Evolutionary conservation across 1,284 basidiomycete species (phyloP), one percentile per base, ranked within the genome.

Genomic region (Pascua sp.): DNA sequence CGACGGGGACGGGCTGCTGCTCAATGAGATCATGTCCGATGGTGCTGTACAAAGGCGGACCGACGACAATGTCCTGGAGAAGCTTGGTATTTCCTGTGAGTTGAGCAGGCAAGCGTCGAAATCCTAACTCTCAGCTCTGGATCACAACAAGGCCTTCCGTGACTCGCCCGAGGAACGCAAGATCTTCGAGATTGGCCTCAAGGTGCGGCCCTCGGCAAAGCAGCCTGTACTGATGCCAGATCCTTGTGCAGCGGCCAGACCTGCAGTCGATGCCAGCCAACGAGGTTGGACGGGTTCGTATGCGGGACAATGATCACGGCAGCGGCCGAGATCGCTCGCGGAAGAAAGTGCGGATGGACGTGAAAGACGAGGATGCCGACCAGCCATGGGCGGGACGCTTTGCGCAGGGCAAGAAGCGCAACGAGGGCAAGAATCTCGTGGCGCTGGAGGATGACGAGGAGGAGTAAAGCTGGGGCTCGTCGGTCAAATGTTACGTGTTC

Each of bases 151-250:
- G 5, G 71, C 67, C 0, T 73, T 76, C 51, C 54, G 58, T 4
- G 71, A 76, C 46, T 74, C 72, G 1, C 61, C 66, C 0, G 69
- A 72, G 45, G 73, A 76, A 53, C 49, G 67, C 13, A 48, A 61
- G 17, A 68, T 74, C 8, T 76, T 64, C 48, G 69, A 70, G 56
- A 64, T 67, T n/a, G 73, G 73, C 2, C 55, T 76, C 2, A 50
- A 69, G 61, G 72, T 73, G 32, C 5, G 51, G 39, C 44, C 15
- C 3, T 11, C 15, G 9, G 5, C 42, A 15, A 36, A 43, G 9
- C 47, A 9, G 16, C 15, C 36, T 16, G 16, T 32, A 40, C 42
- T 51, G 12, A 48, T 49, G 5, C 24, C 36, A 71, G 68, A 55
- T 71, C 11, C 59, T 71, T 11, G 57, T 51, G 12, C 45, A 58